Conservation (phyloP, 257 asterid genomes). For the Asclepias syriaca region DNA sequence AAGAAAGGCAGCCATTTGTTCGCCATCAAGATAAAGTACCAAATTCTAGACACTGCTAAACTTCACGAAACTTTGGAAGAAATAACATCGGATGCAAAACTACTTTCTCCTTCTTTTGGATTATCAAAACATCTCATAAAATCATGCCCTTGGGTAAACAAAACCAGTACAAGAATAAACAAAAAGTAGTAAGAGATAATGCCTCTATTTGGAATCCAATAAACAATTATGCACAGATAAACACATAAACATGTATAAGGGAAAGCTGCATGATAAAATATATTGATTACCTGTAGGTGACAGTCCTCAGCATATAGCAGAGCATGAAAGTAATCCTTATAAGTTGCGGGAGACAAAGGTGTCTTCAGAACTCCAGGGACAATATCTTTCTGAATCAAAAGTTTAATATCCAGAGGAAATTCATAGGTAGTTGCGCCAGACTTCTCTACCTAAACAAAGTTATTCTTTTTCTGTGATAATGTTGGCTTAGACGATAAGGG, state of each 20-base stretch:
- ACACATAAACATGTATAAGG: neutral
- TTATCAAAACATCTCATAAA: no score
- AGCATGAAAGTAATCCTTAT: constrained; percentile 27
- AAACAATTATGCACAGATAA: neutral
- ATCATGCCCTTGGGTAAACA: no score
- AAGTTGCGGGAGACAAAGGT: constrained; percentile 22
- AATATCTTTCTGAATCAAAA: constrained; percentile 19
- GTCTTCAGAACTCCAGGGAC: constrained; percentile 22
- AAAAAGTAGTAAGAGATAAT: neutral
- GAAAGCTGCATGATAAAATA: neutral
- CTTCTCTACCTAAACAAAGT: constrained; percentile 17
- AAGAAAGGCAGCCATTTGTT: no score
- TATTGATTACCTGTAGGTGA: constrained; percentile 19
- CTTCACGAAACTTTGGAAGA: neutral
- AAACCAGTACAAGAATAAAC: no score
- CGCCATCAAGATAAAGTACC: neutral
- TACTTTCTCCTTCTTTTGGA: no score
- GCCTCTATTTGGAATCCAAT: neutral
- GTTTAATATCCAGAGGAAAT: constrained; percentile 18
- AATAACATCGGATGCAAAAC: no score
- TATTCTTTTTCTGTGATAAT: neutral
- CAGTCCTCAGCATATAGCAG: constrained; percentile 28
- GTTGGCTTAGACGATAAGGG: constrained; percentile 20
- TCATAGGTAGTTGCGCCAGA: constrained; percentile 20
- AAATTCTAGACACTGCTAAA: neutral